These are phyloP conservation scores for Fragaria iinumae DNA, from an alignment of 306 rosid genomes.

Conservation along the genomic window DNA sequence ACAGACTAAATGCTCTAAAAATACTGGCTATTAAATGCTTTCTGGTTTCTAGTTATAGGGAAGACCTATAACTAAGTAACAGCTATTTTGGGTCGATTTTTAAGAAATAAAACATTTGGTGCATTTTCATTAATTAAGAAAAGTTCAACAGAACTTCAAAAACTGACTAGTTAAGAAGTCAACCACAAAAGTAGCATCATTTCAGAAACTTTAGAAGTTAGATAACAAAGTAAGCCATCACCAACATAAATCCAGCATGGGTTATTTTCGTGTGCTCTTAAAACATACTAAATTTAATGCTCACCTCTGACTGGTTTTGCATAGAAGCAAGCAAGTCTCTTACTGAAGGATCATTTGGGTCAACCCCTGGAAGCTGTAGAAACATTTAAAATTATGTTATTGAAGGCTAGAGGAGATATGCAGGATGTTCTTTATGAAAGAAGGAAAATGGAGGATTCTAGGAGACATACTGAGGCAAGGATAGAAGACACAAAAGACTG, in stretches of 20 bases:
- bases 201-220: not conserved
- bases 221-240: not conserved
- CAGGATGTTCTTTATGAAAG: constrained; percentile 11
- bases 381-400: constrained; percentile 25
- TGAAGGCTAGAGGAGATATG: constrained; percentile 14
- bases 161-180: not conserved
- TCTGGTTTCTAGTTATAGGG: not conserved
- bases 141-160: not conserved
- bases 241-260: not conserved
- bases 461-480: constrained; percentile 72
- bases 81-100: not conserved
- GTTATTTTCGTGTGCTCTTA: not conserved
- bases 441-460: not conserved
- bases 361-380: constrained; percentile 98
- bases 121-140: not conserved
- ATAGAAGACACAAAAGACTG: constrained; percentile 93
- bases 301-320: constrained; percentile 83
- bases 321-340: constrained; percentile 96
- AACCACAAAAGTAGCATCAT: constrained; percentile 1
- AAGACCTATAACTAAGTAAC: not conserved
- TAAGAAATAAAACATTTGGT: not conserved
- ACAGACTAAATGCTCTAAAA: not conserved
- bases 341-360: constrained; percentile 94
- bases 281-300: constrained; percentile 10
- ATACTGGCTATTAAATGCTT: not conserved